Evolutionary conservation across 2,329 filamentous ascomycete genomes (phyloP), one percentile per base, ranked within the genome.

Genomic region (Claviceps pazoutovae): DNA sequence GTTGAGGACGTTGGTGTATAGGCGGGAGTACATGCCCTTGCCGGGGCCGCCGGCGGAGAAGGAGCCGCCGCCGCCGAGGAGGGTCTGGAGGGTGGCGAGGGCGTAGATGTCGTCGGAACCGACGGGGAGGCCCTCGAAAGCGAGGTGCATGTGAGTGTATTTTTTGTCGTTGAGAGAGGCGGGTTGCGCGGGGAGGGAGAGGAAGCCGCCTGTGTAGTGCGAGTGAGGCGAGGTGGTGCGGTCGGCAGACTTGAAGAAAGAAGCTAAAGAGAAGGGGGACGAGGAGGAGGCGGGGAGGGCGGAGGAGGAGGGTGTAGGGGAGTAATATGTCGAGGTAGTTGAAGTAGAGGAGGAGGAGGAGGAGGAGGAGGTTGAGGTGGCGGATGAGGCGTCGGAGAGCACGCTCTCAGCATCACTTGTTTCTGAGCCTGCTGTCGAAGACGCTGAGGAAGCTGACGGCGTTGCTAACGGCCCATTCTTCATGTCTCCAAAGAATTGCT

Each of bases 1-100:
- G 73, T 98, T 98, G 49, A 98, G 79, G 0, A 97, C 91, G 66
- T 96, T 95, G 56, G 90, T 97, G 75, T 96, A 98, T 8, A 98
- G 80, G 13, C 93, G 85, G 39, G 88, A 95, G 75, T 97, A 97
- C 93, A 98, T 98, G 66, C 93, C 93, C 74, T 98, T 98, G 50
- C 93, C 93, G 4, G 93, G 93, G 0, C 93, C 93, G 60, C 93
- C 93, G 51, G 93, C 93, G 16, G 88, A 95, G 73, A 98, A 98
- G 52, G 90, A 96, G 23, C 93, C 93, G 48, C 93, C 93, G 47
- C 93, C 93, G 53, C 93, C 93, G 37, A 98, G 86, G 9, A 98
- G 84, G 1, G 89, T 97, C 69, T 97, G 94, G 1, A 98, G 76
- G 0, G 91, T 95, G 6, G 93, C 93, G 45, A 97, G 82, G 17